A percentile compares a stretch with the other conserved stretches of the same genome.
Evolutionary conservation across 192 early-diverging fungal genomes (phyloP).

Genomic region (Coemansia sp.): DNA sequence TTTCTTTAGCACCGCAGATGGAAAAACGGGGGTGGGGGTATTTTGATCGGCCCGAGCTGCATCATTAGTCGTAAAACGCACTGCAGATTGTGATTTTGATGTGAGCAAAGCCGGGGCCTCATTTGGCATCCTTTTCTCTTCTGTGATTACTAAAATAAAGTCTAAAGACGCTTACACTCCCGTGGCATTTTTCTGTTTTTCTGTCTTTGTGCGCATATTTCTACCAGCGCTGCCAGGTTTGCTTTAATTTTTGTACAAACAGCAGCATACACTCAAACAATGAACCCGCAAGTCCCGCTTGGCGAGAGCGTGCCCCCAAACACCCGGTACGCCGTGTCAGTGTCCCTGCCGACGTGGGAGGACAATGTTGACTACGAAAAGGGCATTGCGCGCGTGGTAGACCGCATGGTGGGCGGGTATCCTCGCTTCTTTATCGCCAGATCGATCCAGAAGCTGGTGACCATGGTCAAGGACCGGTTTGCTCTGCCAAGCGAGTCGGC

Average conservation of each 20-base stretch:
- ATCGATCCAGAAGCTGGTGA: constrained; percentile 48
- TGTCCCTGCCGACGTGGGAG: constrained; percentile 85
- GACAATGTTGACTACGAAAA: constrained; percentile 94
- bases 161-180: no score
- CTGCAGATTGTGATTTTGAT: neutral
- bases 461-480: constrained; percentile 60
- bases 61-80: no score
- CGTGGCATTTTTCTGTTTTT: no score
- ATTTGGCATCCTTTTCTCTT: neutral
- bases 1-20: neutral
- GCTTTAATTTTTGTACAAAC: neutral
- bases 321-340: constrained; percentile 82
- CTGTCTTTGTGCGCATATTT: no score
- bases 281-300: constrained; percentile 46
- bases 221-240: no score
- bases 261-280: constrained; percentile 1
- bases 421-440: constrained; percentile 88
- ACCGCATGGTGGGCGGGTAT: constrained; percentile 80
- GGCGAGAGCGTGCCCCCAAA: constrained; percentile 78
- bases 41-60: no score
- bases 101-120: neutral
- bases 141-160: neutral
- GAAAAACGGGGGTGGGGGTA: neutral
- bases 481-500: constrained; percentile 66
- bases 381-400: constrained; percentile 69